Conservation (phyloP, 768 basidiomycete species). For the Russula olivacea region DNA sequence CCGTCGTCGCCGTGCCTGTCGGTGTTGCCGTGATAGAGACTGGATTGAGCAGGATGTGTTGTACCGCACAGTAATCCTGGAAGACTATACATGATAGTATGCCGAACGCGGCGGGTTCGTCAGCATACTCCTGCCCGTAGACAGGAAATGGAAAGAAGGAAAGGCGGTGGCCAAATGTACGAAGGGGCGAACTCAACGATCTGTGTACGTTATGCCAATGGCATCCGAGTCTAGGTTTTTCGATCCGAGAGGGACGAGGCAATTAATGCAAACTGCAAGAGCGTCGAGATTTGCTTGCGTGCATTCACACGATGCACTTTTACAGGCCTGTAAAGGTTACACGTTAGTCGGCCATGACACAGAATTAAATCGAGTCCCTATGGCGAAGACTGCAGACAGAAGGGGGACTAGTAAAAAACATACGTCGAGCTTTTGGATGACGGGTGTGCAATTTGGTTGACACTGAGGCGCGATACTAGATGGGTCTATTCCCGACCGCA, state of each 20-base stretch:
- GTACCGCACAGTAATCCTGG: not conserved
- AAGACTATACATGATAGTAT: not conserved
- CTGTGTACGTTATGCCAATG: not conserved
- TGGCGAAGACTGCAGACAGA: not conserved
- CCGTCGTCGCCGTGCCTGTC: not conserved
- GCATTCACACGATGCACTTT: not conserved
- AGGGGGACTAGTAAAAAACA: not conserved
- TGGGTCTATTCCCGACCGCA: not conserved
- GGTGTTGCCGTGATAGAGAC: not conserved
- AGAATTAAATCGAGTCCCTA: not conserved
- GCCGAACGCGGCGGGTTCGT: not conserved
- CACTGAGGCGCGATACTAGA: not conserved
- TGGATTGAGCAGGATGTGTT: not conserved
- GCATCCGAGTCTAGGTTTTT: not conserved
- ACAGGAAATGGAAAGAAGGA: not conserved
- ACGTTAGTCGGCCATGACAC: not conserved
- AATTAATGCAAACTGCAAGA: slow-evolving; percentile 1
- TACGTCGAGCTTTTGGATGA: slow-evolving; percentile 6
- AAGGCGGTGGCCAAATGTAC: not conserved
- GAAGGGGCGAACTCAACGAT: not conserved
- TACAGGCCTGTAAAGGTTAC: not conserved
- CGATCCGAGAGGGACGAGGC: not conserved
- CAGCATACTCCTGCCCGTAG: not conserved
- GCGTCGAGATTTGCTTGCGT: slow-evolving; percentile 1
- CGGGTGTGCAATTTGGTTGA: not conserved